Evolutionary conservation across 345 rosid species (phyloP).

Genomic region (Anacardium occidentale): DNA sequence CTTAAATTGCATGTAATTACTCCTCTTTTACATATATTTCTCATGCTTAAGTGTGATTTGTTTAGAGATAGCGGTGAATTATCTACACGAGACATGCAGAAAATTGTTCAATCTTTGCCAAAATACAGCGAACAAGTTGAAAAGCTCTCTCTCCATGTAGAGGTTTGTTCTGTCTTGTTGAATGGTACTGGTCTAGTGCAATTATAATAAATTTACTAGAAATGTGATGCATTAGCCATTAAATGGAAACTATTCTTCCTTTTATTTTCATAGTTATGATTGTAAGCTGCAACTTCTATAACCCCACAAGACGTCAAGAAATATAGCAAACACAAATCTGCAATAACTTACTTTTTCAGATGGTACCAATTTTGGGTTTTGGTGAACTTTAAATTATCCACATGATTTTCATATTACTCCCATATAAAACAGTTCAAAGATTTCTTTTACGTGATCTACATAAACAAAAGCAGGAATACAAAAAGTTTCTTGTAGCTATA

Average conservation of each 20-base stretch:
- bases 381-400: background rate
- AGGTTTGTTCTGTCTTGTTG: slow-evolving; percentile 52
- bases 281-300: background rate
- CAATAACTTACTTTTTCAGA: background rate
- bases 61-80: slow-evolving; percentile 78
- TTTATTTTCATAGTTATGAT: slow-evolving; percentile 1
- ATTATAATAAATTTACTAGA: background rate
- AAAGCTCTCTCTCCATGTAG: slow-evolving; percentile 86
- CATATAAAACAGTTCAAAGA: background rate
- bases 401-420: slow-evolving; percentile 2
- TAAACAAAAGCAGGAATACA: slow-evolving; percentile 6
- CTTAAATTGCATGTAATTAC: background rate
- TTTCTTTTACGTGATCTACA: background rate
- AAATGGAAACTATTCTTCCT: background rate
- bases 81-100: slow-evolving; percentile 88
- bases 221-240: slow-evolving; percentile 4
- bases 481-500: slow-evolving; percentile 16
- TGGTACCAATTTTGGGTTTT: background rate
- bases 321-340: background rate
- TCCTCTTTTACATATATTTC: background rate
- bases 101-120: slow-evolving; percentile 93
- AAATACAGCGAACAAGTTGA: slow-evolving; percentile 79
- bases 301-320: background rate
- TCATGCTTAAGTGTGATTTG: slow-evolving; percentile 21
- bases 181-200: background rate